Percentiles rank a stretch among this genome's conserved stretches.
phyloP scores from a whole-genome alignment of 225 moss, liverwort and hornwort genomes.

The Bryoerythrophyllum caledonicum region DNA sequence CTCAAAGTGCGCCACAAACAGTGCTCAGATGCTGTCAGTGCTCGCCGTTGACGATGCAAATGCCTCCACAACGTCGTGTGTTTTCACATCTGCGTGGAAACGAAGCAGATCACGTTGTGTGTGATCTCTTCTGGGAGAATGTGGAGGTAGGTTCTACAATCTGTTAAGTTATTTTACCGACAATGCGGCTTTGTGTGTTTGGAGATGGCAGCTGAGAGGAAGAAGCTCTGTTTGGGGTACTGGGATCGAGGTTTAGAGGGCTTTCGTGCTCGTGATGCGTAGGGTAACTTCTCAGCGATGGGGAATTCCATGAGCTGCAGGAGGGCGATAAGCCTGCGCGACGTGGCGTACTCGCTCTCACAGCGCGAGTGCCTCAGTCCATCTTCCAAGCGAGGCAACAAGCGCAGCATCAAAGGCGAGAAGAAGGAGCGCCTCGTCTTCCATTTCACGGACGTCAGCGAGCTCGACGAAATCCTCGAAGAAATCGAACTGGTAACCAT shows the following conservation, averaged over 20 bases:
- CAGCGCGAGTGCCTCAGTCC: slow-evolving; percentile 6
- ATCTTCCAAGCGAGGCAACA: slow-evolving; percentile 4
- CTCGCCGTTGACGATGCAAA: slow-evolving; percentile 4
- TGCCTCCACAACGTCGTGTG: background rate
- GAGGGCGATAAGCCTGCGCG: slow-evolving; percentile 19
- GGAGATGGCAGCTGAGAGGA: slow-evolving; percentile 13
- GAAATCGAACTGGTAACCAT: slow-evolving; percentile 45
- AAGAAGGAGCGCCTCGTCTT: slow-evolving; percentile 23
- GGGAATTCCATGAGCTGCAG: slow-evolving; percentile 42
- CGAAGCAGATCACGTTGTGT: background rate
- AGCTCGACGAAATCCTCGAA: slow-evolving; percentile 48
- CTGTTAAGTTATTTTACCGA: slow-evolving; percentile 1
- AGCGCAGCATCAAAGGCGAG: background rate
- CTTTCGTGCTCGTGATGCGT: too few relatives aligned
- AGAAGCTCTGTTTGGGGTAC: background rate
- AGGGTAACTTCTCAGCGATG: slow-evolving; percentile 10
- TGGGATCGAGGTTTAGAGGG: too few relatives aligned
- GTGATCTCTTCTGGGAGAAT: background rate
- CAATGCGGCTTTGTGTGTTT: background rate
- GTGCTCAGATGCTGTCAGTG: background rate
- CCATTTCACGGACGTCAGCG: slow-evolving; percentile 27
- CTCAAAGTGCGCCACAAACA: background rate
- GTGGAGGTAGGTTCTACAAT: too few relatives aligned
- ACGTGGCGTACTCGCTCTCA: slow-evolving; percentile 2
- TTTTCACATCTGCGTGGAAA: background rate